Percentiles rank a stretch among this genome's conserved stretches.
Conservation (phyloP, 345 rosid species). For the Microcos paniculata region DNA sequence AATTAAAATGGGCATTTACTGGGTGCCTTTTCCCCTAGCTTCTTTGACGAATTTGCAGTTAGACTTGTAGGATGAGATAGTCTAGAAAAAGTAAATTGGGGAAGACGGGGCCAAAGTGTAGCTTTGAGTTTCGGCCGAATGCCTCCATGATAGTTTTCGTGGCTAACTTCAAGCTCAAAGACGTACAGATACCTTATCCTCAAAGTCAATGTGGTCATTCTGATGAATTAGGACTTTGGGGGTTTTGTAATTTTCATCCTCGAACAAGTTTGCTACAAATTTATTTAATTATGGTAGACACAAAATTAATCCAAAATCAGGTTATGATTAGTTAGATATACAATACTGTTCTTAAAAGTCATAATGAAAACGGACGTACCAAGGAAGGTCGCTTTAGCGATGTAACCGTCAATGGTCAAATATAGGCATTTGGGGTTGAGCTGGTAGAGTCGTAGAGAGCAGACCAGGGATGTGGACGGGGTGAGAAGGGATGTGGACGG, state of each 20-base stretch:
- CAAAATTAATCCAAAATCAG: too few species aligned
- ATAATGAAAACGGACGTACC: too few species aligned
- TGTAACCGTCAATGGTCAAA: not conserved
- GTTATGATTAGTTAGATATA: too few species aligned
- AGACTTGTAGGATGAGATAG: not conserved
- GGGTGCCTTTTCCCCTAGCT: not conserved
- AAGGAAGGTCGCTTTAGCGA: not conserved
- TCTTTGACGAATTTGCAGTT: constrained; percentile 6
- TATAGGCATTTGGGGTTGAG: not conserved
- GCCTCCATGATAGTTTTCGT: not conserved
- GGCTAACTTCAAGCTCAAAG: too few species aligned
- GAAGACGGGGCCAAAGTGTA: not conserved
- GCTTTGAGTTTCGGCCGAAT: too few species aligned
- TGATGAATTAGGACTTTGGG: too few species aligned
- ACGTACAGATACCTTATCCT: too few species aligned
- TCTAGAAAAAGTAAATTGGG: not conserved
- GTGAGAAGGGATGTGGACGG: not conserved
- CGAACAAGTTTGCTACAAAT: too few species aligned
- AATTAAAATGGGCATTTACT: not conserved
- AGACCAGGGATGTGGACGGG: not conserved
- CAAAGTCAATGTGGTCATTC: too few species aligned
- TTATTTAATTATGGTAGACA: too few species aligned
- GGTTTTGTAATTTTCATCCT: too few species aligned
- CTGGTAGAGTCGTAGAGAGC: not conserved
- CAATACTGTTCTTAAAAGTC: too few species aligned